These are phyloP conservation scores for Mucor mucedo DNA, from an alignment of 371 early-diverging fungal genomes.

Conservation along the genomic window DNA sequence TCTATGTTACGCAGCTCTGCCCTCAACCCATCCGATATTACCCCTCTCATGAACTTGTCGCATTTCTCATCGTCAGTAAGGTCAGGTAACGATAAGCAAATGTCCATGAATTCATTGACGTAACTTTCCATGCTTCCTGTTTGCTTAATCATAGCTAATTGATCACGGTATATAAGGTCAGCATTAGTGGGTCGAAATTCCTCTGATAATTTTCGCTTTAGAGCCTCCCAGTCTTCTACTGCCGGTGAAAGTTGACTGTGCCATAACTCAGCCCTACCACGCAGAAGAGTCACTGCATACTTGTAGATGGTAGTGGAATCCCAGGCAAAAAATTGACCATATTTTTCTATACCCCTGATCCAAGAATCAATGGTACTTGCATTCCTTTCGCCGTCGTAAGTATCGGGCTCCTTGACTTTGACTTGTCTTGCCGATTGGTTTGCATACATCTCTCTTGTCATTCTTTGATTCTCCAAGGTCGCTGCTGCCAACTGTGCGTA, in stretches of 20 bases:
- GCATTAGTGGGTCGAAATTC: constrained; percentile 4
- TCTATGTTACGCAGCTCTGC: neutral
- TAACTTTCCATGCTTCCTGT: neutral
- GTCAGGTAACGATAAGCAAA: neutral
- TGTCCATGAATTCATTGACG: constrained; percentile 4
- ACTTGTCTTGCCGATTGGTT: too few species aligned
- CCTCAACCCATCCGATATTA: neutral
- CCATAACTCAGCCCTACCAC: constrained; percentile 3
- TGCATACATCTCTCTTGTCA: too few species aligned
- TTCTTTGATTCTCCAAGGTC: too few species aligned
- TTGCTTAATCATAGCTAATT: neutral
- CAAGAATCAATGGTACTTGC: too few species aligned
- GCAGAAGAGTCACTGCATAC: neutral
- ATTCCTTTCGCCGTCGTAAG: too few species aligned
- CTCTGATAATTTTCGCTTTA: neutral
- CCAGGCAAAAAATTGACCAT: neutral
- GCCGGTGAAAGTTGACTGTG: neutral
- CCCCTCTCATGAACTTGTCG: neutral
- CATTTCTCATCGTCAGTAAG: neutral
- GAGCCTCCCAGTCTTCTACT: neutral
- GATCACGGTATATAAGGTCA: neutral
- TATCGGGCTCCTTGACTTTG: too few species aligned
- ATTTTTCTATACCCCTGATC: neutral
- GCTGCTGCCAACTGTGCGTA: too few species aligned
- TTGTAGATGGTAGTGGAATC: constrained; percentile 14